These are phyloP conservation scores for Pyropia haitanensis DNA, from an alignment of 23 red algal species.

Conservation along the genomic window DNA sequence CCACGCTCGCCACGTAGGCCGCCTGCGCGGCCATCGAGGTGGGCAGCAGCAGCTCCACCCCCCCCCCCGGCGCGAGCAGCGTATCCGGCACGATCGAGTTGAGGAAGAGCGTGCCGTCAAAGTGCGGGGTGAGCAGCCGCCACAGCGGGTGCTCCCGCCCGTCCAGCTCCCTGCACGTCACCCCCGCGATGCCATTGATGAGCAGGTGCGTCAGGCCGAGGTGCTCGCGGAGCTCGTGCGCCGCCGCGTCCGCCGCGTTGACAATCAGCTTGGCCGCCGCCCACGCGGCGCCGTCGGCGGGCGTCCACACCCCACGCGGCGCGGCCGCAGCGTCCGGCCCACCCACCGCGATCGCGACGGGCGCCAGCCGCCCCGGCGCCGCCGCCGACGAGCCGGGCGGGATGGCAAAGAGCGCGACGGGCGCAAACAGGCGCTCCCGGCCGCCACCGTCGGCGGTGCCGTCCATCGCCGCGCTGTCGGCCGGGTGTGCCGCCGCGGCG, in stretches of 20 bases:
- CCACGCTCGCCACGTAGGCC: too few relatives aligned
- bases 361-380: too few relatives aligned
- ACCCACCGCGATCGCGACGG: too few relatives aligned
- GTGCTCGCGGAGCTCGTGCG: constrained; percentile 12
- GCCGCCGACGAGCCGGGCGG: too few relatives aligned
- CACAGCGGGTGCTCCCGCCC: constrained; percentile 1
- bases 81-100: constrained; percentile 8
- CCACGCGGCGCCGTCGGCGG: neutral
- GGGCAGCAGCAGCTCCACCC: constrained; percentile 8
- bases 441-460: too few relatives aligned
- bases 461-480: too few relatives aligned
- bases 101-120: constrained; percentile 20
- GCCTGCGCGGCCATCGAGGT: too few relatives aligned
- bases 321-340: too few relatives aligned
- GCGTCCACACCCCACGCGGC: too few relatives aligned
- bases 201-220: constrained; percentile 12
- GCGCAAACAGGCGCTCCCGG: too few relatives aligned
- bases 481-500: too few relatives aligned
- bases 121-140: constrained; percentile 12
- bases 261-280: constrained; percentile 10
- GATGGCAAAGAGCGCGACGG: too few relatives aligned
- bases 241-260: constrained; percentile 9
- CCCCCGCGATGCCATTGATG: constrained; percentile 5
- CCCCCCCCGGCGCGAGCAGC: constrained; percentile 11
- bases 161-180: neutral